Evolutionary conservation across 2,329 filamentous ascomycete species (phyloP), one percentile per base, ranked within the genome.

Genomic region (Fusarium verticillioides): DNA sequence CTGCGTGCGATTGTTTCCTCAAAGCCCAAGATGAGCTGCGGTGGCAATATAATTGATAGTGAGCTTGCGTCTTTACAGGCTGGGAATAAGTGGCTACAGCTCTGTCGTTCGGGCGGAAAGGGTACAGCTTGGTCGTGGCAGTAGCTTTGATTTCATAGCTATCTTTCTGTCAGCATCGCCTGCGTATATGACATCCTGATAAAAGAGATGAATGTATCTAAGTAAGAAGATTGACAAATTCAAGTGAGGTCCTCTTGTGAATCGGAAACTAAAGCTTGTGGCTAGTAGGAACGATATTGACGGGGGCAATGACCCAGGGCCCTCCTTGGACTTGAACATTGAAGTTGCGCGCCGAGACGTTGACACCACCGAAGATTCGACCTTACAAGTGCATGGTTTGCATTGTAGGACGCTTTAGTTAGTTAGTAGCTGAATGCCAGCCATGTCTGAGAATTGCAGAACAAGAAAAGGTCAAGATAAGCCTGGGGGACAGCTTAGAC

Each of bases 391-490:
- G 3, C 10, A 19, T 26, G 9, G 6, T 19, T 16, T 7, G 37
- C 1, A 1, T 4, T 7, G 4, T 1, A 42, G 7, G 9, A 4
- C 7, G 16, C 4, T 15, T 13, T 18, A 15, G 4, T 7, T 26
- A 4, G 9, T 21, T 15, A 7, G 10, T 12, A 19, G 18, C 30
- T 52, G 11, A 36, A 26, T 26, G 0, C n/a, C n/a, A 36, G 13
- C n/a, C 30, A 19, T 26, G 5, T 0, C 0, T 3, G 47, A 23
- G 11, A 2, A 52, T 36, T 18, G 1, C 11, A 50, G 30, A 52
- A 8, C n/a, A 10, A 23, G 16, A 10, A 12, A 34, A 23, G 47
- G n/a, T 10, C 8, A 19, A 36, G n/a, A 26, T 10, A 23, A 10
- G n/a, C n/a, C 12, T 1, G 1, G 16, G 4, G 12, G 21, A 7